phyloP scores from a whole-genome alignment of 202 grass and related monocot species.

The Bolboschoenoplectus hybrid region DNA sequence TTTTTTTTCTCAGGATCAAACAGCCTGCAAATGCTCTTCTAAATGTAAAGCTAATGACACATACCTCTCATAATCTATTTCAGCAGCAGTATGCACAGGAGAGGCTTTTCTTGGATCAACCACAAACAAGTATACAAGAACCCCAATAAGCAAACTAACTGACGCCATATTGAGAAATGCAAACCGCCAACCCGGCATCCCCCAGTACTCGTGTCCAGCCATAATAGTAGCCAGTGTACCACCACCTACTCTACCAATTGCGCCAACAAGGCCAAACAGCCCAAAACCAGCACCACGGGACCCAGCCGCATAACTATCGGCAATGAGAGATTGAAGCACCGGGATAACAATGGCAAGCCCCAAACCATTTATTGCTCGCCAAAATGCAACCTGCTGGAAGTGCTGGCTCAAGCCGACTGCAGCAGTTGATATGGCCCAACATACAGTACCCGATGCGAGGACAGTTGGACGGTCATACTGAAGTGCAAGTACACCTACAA shows the following conservation, averaged over 20 bases:
- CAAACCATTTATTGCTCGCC: slow-evolving; percentile 88
- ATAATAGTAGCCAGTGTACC: slow-evolving; percentile 89
- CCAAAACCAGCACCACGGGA: slow-evolving; percentile 84
- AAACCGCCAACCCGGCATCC: slow-evolving; percentile 85
- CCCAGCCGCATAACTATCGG: slow-evolving; percentile 88
- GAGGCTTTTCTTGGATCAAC: slow-evolving; percentile 73
- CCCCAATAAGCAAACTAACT: slow-evolving; percentile 80
- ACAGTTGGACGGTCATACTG: slow-evolving; percentile 80
- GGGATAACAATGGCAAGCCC: slow-evolving; percentile 98
- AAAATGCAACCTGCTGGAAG: slow-evolving; percentile 75
- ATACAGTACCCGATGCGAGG: slow-evolving; percentile 78
- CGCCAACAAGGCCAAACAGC: slow-evolving; percentile 77
- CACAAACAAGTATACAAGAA: slow-evolving; percentile 79
- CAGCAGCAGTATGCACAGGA: slow-evolving; percentile 38
- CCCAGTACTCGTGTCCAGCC: slow-evolving; percentile 77
- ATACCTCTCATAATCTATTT: slow-evolving; percentile 74
- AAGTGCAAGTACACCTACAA: slow-evolving; percentile 66
- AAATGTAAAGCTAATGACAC: background rate
- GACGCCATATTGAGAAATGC: slow-evolving; percentile 83
- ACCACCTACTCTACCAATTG: slow-evolving; percentile 84
- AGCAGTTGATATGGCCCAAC: slow-evolving; percentile 87
- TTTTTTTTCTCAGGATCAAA: background rate
- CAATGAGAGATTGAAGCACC: slow-evolving; percentile 87
- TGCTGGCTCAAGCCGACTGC: slow-evolving; percentile 81
- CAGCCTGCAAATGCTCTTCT: background rate